Evolutionary conservation across 345 rosid species (phyloP).

Genomic region (Balakata baccata): DNA sequence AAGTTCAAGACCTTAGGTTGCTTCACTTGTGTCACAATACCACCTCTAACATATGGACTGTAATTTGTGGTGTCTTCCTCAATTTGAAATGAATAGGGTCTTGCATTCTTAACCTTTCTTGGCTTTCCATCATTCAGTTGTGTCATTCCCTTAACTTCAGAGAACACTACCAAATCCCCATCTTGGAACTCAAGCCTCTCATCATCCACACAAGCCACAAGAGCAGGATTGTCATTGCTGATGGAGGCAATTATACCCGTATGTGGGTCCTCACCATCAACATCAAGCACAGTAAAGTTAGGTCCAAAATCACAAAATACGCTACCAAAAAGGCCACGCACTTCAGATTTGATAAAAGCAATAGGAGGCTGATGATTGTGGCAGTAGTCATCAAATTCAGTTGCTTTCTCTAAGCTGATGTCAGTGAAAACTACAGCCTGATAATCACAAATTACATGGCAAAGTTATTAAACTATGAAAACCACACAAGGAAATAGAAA

Average conservation of each 20-base stretch:
- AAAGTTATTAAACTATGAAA: not conserved
- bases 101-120: slow-evolving; percentile 80
- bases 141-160: slow-evolving; percentile 92
- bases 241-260: slow-evolving; percentile 94
- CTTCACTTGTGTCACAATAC: slow-evolving; percentile 96
- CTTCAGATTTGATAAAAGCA: slow-evolving; percentile 82
- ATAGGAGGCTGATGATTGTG: slow-evolving; percentile 80
- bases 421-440: slow-evolving; percentile 94
- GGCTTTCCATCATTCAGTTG: slow-evolving; percentile 94
- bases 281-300: slow-evolving; percentile 78
- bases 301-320: slow-evolving; percentile 98
- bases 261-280: slow-evolving; percentile 93
- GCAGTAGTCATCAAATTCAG: slow-evolving; percentile 81
- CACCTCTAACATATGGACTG: slow-evolving; percentile 74
- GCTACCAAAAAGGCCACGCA: slow-evolving; percentile 91
- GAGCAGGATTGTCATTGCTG: slow-evolving; percentile 79
- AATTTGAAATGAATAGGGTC: slow-evolving; percentile 81
- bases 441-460: slow-evolving; percentile 12
- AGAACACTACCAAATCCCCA: slow-evolving; percentile 90
- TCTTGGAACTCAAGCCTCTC: slow-evolving; percentile 97
- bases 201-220: slow-evolving; percentile 92
- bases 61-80: slow-evolving; percentile 78
- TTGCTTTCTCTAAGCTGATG: slow-evolving; percentile 65
- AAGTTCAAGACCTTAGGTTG: slow-evolving; percentile 81
- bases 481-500: not conserved